Evolutionary conservation across 2,329 filamentous ascomycete genomes (phyloP).

Genomic region (Lecanicillium sp.): DNA sequence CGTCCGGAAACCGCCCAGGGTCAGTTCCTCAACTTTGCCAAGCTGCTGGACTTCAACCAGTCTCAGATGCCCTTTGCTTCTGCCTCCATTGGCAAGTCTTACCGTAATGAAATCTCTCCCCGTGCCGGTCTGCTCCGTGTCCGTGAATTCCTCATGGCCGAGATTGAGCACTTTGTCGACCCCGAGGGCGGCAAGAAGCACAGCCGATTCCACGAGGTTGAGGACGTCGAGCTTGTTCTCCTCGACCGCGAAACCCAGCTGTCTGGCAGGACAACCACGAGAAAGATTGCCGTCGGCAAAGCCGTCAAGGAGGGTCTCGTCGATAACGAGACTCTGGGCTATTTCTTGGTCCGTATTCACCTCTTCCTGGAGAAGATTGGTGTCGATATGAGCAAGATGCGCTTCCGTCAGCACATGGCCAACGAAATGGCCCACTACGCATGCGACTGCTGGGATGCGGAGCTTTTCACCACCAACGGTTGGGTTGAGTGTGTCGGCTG

Average conservation of each 20-base stretch:
- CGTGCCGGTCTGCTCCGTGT: conserved; percentile 85
- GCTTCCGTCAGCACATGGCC: conserved; percentile 94
- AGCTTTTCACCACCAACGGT: conserved; percentile 82
- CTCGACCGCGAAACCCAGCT: conserved; percentile 81
- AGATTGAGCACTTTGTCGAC: conserved; percentile 98
- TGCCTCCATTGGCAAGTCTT: conserved; percentile 94
- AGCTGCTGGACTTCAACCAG: conserved; percentile 94
- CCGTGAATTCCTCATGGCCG: conserved; percentile 96
- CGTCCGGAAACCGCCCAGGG: conserved; percentile 95
- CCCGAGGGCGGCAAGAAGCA: conserved; percentile 94
- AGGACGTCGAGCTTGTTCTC: conserved; percentile 73
- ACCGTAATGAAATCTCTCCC: conserved; percentile 96
- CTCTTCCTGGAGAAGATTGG: conserved; percentile 85
- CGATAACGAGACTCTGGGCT: conserved; percentile 95
- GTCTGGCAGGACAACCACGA: conserved; percentile 69
- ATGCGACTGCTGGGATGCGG: conserved; percentile 95
- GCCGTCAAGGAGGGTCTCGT: conserved; percentile 77
- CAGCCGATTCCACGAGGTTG: conserved; percentile 74
- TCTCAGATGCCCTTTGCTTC: conserved; percentile 94
- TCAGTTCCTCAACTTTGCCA: conserved; percentile 95
- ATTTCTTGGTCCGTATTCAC: conserved; percentile 92
- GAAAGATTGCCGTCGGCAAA: conserved; percentile 70
- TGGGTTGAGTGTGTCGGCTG: conserved; percentile 99
- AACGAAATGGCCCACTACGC: conserved; percentile 82
- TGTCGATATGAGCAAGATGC: conserved; percentile 77